Percentiles rank a stretch among this genome's conserved stretches.
Evolutionary conservation across 2,329 filamentous ascomycete species (phyloP).

Genomic region (Ophiocordyceps unilateralis): DNA sequence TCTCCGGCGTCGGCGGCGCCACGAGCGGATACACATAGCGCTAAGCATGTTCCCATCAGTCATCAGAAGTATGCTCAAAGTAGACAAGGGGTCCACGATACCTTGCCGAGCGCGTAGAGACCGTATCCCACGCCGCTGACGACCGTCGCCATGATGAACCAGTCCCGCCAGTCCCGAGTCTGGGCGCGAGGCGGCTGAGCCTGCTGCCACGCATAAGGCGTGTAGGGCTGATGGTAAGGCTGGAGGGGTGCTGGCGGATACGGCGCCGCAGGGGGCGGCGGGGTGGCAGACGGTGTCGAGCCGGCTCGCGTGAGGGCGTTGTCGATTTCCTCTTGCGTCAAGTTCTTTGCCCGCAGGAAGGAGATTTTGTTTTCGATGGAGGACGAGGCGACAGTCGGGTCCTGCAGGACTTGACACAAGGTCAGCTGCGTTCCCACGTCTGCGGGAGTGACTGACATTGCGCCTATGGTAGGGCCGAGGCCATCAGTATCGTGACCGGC

Average conservation of each 20-base stretch:
- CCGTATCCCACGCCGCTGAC: constrained; percentile 81
- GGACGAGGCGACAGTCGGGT: constrained; percentile 76
- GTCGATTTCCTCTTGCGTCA: constrained; percentile 91
- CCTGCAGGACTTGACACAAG: constrained; percentile 59
- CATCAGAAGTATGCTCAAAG: neutral
- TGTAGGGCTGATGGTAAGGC: constrained; percentile 29
- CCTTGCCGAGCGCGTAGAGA: constrained; percentile 74
- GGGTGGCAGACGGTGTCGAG: constrained; percentile 22
- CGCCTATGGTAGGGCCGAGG: constrained; percentile 11
- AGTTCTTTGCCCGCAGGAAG: constrained; percentile 90
- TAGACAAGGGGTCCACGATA: constrained; percentile 17
- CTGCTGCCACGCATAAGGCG: constrained; percentile 43
- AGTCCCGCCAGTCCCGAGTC: constrained; percentile 88
- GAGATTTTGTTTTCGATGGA: constrained; percentile 85
- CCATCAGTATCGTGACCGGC: neutral
- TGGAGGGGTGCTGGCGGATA: constrained; percentile 23
- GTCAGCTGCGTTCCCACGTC: neutral
- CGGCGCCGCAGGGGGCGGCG: constrained; percentile 11
- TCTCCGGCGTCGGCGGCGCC: constrained; percentile 81
- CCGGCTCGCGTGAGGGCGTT: constrained; percentile 61
- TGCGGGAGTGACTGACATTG: constrained; percentile 22
- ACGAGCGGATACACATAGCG: constrained; percentile 86
- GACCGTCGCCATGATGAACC: constrained; percentile 98
- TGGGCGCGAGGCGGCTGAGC: constrained; percentile 43
- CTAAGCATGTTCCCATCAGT: constrained; percentile 20